Evolutionary conservation across 345 rosid species (phyloP), one percentile per base, ranked within the genome.

Genomic region (Triadica sebifera): DNA sequence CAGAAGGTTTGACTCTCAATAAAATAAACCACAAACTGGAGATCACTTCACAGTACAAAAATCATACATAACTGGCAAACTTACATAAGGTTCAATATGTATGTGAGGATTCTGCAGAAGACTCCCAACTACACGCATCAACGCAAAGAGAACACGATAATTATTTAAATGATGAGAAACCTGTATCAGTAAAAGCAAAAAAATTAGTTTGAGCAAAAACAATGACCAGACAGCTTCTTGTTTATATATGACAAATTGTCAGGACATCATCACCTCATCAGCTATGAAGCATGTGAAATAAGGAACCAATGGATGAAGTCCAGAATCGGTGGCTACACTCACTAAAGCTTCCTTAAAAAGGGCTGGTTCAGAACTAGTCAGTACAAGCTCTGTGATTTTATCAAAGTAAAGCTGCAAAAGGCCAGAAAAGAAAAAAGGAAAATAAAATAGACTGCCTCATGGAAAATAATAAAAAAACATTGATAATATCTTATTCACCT

Each of bases 271-370:
- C 85, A 95, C 99, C 99, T 95, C 98, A 78, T 95, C 97, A 79
- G 94, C 90, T 61, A 93, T 77, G 77, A 95, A 95, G 83, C 80
- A 88, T 71, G 98, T 93, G 80, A 93, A 95, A 85, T 95, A 95
- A 64, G 99, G 99, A 84, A 93, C 91, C 75, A 95, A 75, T n/a
- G 97, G 98, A 86, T 95, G 99, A 71, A 93, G 90, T 70, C 99
- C 99, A 9, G 98, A 90, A 85, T 93, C 98, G 37, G 97, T 91
- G 53, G 99, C 89, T 85, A 95, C 83, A 82, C 99, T 95, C 79
- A 81, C 87, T 84, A 95, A 87, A 43, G 97, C 99, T 84, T 93
- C 87, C 83, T 91, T 93, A 79, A 93, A 93, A 68, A 93, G 93
- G 63, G 61, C 70, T 67, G 96, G 82, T 76, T 90, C 90, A 25